Evolutionary conservation across 306 rosid genomes (phyloP), one percentile per base, ranked within the genome.

Genomic region (Astragalus membranaceus): DNA sequence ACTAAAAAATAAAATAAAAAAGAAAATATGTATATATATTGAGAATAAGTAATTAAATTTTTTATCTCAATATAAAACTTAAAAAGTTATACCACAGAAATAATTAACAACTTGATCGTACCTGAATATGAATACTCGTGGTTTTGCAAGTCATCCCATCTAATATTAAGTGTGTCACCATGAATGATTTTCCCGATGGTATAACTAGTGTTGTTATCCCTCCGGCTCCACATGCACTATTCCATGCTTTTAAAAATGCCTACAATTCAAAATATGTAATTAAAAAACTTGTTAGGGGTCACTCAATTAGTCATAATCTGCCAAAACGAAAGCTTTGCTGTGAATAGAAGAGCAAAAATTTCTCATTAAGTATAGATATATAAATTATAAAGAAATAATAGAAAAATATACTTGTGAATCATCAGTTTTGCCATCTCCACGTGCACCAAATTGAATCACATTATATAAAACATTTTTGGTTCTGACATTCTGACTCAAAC

Each of bases 161-260:
- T 1, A 56, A 3, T 1, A 1, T 1, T 55, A 46, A 3, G 7
- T 8, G 23, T 12, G 3, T 54, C 52, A 75, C 2, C 43, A 55
- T 0, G 56, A 64, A 75, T 9, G 14, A 9, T 53, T 8, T 12
- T 4, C 35, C 64, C 2, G 0, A 5, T 54, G 79, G 73, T 32
- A 75, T 43, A 15, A 53, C 2, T 6, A 75, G 51, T 13, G 73
- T 75, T 54, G 59, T 0, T 5, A 10, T 8, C 2, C 73, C 58
- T 15, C 10, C 6, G 1, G 60, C 15, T 42, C 33, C 67, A 75
- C 79, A 75, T 3, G 11, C 6, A 4, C 33, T 5, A 0, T 16
- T 0, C 79, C 79, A 75, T 66, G 79, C 73, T 0, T 10, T 75
- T 15, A 12, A 44, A 20, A 65, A 55, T 10, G 73, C 79, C 79